Evolutionary conservation across 345 rosid genomes (phyloP).

Genomic region (Brassica nigra): DNA sequence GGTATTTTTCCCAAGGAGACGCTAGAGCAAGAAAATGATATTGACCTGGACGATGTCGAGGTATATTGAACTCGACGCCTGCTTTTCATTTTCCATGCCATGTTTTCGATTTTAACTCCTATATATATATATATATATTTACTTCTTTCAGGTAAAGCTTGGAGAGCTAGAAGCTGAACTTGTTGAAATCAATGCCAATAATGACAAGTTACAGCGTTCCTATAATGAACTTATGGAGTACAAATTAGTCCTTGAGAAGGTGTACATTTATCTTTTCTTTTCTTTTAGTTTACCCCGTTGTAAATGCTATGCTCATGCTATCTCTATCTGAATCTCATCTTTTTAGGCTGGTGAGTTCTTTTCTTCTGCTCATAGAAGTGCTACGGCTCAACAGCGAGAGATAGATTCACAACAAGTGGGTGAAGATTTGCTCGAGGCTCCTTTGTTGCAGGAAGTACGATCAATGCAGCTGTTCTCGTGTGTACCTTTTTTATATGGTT

Average conservation of each 20-base stretch:
- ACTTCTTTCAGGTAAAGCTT: slow-evolving; percentile 61
- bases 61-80: slow-evolving; percentile 38
- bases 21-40: slow-evolving; percentile 44
- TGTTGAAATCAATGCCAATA: slow-evolving; percentile 86
- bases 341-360: slow-evolving; percentile 82
- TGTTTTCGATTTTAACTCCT: slow-evolving; percentile 16
- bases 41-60: slow-evolving; percentile 76
- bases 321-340: not conserved
- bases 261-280: slow-evolving; percentile 19
- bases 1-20: slow-evolving; percentile 56
- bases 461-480: not conserved
- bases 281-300: too few species aligned
- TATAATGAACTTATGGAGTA: slow-evolving; percentile 83
- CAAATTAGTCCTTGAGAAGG: slow-evolving; percentile 87
- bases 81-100: slow-evolving; percentile 4
- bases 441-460: slow-evolving; percentile 59
- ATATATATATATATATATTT: not conserved
- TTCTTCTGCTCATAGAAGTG: slow-evolving; percentile 70
- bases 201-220: slow-evolving; percentile 75
- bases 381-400: slow-evolving; percentile 77
- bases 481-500: not conserved
- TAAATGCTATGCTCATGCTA: slow-evolving; percentile 6
- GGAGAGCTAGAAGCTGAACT: slow-evolving; percentile 95
- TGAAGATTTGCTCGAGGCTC: slow-evolving; percentile 72
- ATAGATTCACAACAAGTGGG: slow-evolving; percentile 52